phyloP scores from a whole-genome alignment of 163 green algal species.

The Dunaliella salina region DNA sequence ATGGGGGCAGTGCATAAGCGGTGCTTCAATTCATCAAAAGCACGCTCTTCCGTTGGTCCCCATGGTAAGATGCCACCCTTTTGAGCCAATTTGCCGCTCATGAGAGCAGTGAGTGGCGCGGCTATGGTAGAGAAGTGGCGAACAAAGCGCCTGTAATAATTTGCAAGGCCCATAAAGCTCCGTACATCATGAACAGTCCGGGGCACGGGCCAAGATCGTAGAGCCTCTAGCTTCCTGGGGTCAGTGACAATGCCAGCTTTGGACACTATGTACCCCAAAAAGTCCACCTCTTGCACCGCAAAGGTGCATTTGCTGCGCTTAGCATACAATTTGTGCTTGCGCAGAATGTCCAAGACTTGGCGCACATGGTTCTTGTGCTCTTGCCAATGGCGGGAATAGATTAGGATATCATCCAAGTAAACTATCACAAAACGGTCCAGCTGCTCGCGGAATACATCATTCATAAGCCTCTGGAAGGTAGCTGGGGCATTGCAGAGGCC shows the following conservation, averaged over 20 bases:
- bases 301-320: conserved; percentile 45
- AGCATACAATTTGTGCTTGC: conserved; percentile 40
- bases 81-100: background rate
- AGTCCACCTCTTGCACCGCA: conserved; percentile 22
- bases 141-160: conserved; percentile 40
- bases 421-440: conserved; percentile 19
- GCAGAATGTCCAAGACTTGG: conserved; percentile 35
- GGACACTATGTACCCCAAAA: conserved; percentile 42
- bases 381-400: conserved; percentile 33
- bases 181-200: conserved; percentile 24
- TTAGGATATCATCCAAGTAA: conserved; percentile 67
- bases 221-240: conserved; percentile 32
- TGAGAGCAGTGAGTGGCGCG: conserved; percentile 15
- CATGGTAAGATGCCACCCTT: background rate
- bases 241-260: conserved; percentile 29
- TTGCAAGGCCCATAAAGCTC: conserved; percentile 39
- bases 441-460: conserved; percentile 26
- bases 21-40: conserved; percentile 34
- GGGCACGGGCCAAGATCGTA: conserved; percentile 32
- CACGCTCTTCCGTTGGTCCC: background rate
- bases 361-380: conserved; percentile 51
- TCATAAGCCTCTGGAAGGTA: conserved; percentile 52
- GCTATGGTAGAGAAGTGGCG: conserved; percentile 16
- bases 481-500: no score
- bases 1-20: conserved; percentile 28